Percentiles rank a stretch among this genome's conserved stretches.
Conservation (phyloP, 306 rosid species). For the Vachellia collinsii region DNA sequence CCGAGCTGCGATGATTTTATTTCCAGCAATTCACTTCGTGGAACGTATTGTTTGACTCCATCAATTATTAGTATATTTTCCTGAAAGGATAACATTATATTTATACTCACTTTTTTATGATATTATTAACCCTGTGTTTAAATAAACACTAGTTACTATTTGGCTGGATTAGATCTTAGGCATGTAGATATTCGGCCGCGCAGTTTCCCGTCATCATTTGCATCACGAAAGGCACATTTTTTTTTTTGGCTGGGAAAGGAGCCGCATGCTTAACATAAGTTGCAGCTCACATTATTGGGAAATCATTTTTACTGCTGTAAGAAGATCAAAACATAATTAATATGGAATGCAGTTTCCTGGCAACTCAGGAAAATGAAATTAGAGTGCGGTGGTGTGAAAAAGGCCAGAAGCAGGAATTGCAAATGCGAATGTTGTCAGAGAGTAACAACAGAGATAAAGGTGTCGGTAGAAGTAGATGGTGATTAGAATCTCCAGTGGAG, state of each 20-base stretch:
- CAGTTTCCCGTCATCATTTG: not conserved
- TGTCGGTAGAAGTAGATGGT: too few species aligned
- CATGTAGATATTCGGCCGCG: not conserved
- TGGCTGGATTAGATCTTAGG: too few species aligned
- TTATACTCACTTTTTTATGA: not conserved
- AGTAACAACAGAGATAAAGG: too few species aligned
- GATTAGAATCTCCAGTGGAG: too few species aligned
- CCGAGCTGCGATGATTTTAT: not conserved
- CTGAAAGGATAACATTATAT: not conserved
- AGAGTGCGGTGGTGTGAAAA: not conserved
- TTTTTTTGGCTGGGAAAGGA: not conserved
- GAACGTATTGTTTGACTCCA: not conserved
- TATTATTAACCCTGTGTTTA: too few species aligned
- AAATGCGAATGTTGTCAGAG: too few species aligned
- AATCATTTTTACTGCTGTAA: not conserved
- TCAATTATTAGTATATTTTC: not conserved
- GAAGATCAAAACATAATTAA: not conserved
- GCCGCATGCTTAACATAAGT: not conserved
- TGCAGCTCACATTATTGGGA: not conserved
- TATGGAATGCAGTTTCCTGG: not conserved
- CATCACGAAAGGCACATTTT: not conserved
- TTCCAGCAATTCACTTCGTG: not conserved
- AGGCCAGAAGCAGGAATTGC: not conserved
- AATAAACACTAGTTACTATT: too few species aligned
- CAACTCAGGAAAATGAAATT: not conserved